Evolutionary conservation across 1,284 basidiomycete species (phyloP).

Genomic region (Neonothopanus nambi): DNA sequence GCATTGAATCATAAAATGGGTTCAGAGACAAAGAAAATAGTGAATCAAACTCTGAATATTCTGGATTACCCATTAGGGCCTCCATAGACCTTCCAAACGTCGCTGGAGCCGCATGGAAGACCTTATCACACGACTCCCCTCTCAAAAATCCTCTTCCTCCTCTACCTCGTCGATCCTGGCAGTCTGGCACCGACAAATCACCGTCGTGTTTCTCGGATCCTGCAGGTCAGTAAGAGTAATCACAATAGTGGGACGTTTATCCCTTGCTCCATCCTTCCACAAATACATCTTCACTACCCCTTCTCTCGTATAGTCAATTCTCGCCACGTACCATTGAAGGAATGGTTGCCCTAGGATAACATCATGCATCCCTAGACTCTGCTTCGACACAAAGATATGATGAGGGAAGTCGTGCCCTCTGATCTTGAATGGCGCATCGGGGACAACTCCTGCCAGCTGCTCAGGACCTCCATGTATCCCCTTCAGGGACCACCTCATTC

Average conservation of each 20-base stretch:
- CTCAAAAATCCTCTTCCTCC: conserved; percentile 18
- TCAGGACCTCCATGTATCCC: conserved; percentile 28
- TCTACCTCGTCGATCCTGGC: conserved; percentile 2
- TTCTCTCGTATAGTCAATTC: conserved; percentile 21
- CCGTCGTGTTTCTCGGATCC: conserved; percentile 7
- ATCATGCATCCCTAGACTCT: conserved; percentile 19
- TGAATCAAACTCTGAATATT: conserved; percentile 18
- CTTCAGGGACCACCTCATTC: conserved; percentile 27
- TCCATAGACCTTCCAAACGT: conserved; percentile 21
- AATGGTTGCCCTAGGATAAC: conserved; percentile 32
- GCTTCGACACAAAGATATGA: conserved; percentile 28
- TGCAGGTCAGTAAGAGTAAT: conserved; percentile 16
- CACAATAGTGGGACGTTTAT: background rate
- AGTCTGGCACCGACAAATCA: background rate
- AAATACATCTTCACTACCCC: conserved; percentile 18
- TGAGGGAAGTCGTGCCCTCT: conserved; percentile 27
- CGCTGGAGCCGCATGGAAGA: conserved; percentile 15
- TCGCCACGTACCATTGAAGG: conserved; percentile 25
- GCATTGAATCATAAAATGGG: conserved; percentile 16
- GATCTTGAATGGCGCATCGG: conserved; percentile 23
- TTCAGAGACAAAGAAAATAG: conserved; percentile 17
- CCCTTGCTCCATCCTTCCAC: conserved; percentile 21
- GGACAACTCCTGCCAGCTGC: conserved; percentile 21
- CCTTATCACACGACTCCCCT: conserved; percentile 12
- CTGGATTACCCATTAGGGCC: conserved; percentile 16